Evolutionary conservation across 345 rosid genomes (phyloP), one percentile per base, ranked within the genome.

Genomic region (Turritis glabra): DNA sequence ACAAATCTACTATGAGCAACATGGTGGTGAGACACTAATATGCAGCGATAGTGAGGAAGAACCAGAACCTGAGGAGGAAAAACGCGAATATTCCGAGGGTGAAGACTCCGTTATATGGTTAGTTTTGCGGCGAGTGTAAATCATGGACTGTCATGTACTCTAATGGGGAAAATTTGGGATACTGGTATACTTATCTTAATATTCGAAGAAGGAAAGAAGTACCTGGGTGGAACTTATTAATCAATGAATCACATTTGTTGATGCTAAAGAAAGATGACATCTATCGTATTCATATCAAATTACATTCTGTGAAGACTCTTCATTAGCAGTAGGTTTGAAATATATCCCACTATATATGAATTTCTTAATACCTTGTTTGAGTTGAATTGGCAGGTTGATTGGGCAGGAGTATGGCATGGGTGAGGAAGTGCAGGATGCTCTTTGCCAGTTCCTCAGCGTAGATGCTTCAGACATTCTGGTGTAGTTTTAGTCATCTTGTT

Each of bases 21-120:
- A 88, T 85, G 98, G 97, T 62, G 90, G 90, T 64, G 99, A 95
- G 84, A 95, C 99, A 44, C 84, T 95, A 44, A 83, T 95, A 64
- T 92, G 99, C 68, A 92, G 97, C 69, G 99, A 95, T 67, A 95
- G 99, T 32, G 99, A 95, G 80, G 99, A 90, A 80, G 98, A 92
- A 26, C 59, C 78, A 72, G 83, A 80, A 17, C 97, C 90, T 53
- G 88, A 88, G 19, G 97, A 90, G 80, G 96, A 88, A 72, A 90
- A 89, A 83, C 92, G 80, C 77, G 92, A 90, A 54, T 95, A 87
- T 80, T 79, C 90, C 38, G 87, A 90, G 83, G 90, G 80, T 62
- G 96, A 95, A 84, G 99, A 95, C 80, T 84, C 83, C 52, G 75
- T 95, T 66, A 43, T 92, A 70, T 87, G 97, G 99, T 92, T 82